Conservation (phyloP, 2,329 filamentous ascomycete species). For the Berkeleyomyces basicola region DNA sequence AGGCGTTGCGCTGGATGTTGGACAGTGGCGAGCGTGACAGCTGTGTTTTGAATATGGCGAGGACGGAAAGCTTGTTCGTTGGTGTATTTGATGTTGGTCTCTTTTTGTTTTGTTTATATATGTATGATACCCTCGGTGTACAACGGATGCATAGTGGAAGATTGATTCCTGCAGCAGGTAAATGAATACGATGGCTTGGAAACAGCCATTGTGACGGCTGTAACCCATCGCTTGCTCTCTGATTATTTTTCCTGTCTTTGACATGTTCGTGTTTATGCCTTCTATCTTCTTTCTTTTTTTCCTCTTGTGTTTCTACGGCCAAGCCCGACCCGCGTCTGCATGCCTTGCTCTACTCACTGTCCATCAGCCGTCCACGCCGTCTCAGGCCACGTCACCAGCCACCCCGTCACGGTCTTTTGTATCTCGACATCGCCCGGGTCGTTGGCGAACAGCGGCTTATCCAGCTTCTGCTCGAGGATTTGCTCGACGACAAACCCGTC, state of each 20-base stretch:
- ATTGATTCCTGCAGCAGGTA: not conserved
- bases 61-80: not conserved
- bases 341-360: not conserved
- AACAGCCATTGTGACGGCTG: not conserved
- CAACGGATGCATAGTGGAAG: not conserved
- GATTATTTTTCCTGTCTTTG: not conserved
- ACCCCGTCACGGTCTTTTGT: conserved; percentile 69
- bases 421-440: conserved; percentile 73
- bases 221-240: not conserved
- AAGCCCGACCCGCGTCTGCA: too few species aligned
- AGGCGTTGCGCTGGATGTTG: not conserved
- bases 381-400: conserved; percentile 49
- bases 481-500: conserved; percentile 63
- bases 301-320: not conserved
- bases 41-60: too few species aligned
- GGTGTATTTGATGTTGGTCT: not conserved
- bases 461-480: conserved; percentile 66
- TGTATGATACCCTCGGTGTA: not conserved
- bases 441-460: conserved; percentile 74
- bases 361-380: conserved; percentile 16
- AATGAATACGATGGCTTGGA: not conserved
- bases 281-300: not conserved
- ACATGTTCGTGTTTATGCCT: not conserved
- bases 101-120: not conserved
- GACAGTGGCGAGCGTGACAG: too few species aligned